Base-by-base conservation (phyloP, 345 rosid species). In the Syzygium grande region DNA sequence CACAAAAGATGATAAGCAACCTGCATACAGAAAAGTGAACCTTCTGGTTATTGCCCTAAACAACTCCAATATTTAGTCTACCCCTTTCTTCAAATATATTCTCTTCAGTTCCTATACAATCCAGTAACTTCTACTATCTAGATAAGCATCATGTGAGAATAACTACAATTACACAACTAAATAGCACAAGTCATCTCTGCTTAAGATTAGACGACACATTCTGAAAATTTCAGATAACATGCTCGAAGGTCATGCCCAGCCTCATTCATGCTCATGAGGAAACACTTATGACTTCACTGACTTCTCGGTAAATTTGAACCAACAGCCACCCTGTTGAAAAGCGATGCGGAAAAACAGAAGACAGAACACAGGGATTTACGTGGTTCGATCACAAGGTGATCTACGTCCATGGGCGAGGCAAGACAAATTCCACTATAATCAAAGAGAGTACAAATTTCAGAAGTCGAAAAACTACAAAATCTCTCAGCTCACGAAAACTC, bases 1-100 rank as follows among this genome's bases (percentile, higher is more conserved):
- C 89, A 90, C 99, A 96, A 90, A 98, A 94, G 53, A 98, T 93
- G 11, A 95, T 29, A 16, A 96, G 95, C 78, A 97, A 90, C 94
- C 99, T 97, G 92, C 90, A 93, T 65, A 84, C 80, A 8, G 22
- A 46, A 84, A 43, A 52, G 58, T 16, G 52, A 84, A 53, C 4
- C 17, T 84, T 34, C 61, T 52, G 23, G 58, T 51, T 52, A 51
- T 84, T 52, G 22, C 79, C 79, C 79, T 68, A 16, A 68, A 68
- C 23, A 68, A 68, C 7, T 34, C 79, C 46, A 17, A 68, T 68
- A 68, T 34, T 68, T 68, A 17, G 11, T 19, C 43, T 30, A 34
- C 46, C 23, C 43, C 4, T 68, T 68, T 68, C 46, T 68, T 68
- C 43, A 4, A 68, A 4, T 34, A 34, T 34, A 19, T 68, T 9